Base-by-base conservation (phyloP, 768 basidiomycete genomes). In the Inosperma sp. region DNA sequence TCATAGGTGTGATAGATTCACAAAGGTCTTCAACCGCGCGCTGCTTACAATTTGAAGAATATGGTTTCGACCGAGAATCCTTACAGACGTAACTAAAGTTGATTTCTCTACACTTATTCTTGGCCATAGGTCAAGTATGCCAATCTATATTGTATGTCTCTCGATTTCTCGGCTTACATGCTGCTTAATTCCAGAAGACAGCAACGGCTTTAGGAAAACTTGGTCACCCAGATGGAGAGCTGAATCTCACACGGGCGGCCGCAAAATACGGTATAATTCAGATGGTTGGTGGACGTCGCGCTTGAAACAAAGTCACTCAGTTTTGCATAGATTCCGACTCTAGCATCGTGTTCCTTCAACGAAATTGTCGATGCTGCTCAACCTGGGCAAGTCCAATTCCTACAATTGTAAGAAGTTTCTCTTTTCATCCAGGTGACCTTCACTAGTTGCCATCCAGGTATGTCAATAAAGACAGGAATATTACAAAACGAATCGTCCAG, bases 331-430 rank as follows among this genome's bases (percentile, higher is more conserved):
- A 95, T 98, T 47, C 93, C 94, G 2, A 98, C 96, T 1, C 74
- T 98, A 17, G 91, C 95, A 0, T 93, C 90, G 0, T 98, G 93
- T 66, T 89, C 91, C 0, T 96, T 98, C 66, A 93, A 98, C 63
- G 93, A 98, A 65, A 81, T 97, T 43, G 76, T 96, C n/a, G 87
- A 95, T 63, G 88, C 82, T 0, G 87, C 92, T 10, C 69, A 77
- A 34, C 84, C 86, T 4, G 82, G 77, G 1, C 94, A 97, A 68
- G 72, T 80, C 3, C 88, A 88, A 62, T 93, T 93, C 66, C 67
- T 96, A 44, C 95, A 98, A 66, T 70, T 97, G 75, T 90, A 64
- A 58, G n/a, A n/a, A n/a, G 79, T 60, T 1, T 23, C 17, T 13
- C 21, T 29, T 0, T 21, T 19, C 14, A 13, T 30, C n/a, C 25